A percentile compares a stretch with the other conserved stretches of the same genome.
phyloP scores from a whole-genome alignment of 2,329 filamentous ascomycete species.

The Knufia fluminis region DNA sequence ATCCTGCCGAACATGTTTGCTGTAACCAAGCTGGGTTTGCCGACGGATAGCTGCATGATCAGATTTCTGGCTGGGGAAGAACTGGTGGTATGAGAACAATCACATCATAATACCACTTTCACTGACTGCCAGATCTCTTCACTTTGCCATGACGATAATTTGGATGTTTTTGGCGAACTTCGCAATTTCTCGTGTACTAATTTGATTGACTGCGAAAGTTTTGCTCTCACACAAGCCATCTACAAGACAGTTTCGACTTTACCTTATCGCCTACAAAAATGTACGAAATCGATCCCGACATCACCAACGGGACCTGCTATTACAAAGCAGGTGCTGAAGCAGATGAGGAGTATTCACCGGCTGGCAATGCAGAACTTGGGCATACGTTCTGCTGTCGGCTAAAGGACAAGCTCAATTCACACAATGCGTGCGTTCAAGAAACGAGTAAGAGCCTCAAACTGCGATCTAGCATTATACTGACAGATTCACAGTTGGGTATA shows the following conservation, averaged over 20 bases:
- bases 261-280: slow-evolving; percentile 8
- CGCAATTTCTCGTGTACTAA: too few species aligned
- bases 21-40: not conserved
- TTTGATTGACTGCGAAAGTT: too few species aligned
- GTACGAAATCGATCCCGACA: slow-evolving; percentile 16
- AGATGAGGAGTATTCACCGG: slow-evolving; percentile 19
- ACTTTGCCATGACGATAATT: too few species aligned
- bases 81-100: too few species aligned
- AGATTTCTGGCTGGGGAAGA: too few species aligned
- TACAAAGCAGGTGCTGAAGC: slow-evolving; percentile 15
- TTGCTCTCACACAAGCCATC: too few species aligned
- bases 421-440: slow-evolving; percentile 21
- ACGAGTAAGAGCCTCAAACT: slow-evolving; percentile 14
- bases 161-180: too few species aligned
- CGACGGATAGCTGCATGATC: too few species aligned
- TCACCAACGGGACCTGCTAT: slow-evolving; percentile 20
- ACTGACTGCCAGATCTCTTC: too few species aligned
- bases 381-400: slow-evolving; percentile 21
- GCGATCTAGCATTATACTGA: slow-evolving; percentile 13
- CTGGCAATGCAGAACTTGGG: slow-evolving; percentile 19
- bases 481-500: slow-evolving; percentile 2
- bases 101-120: too few species aligned
- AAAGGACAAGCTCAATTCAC: slow-evolving; percentile 17
- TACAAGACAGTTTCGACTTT: too few species aligned
- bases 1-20: not conserved